phyloP scores from a whole-genome alignment of 2,329 filamentous ascomycete genomes.

The Alternaria viburni region DNA sequence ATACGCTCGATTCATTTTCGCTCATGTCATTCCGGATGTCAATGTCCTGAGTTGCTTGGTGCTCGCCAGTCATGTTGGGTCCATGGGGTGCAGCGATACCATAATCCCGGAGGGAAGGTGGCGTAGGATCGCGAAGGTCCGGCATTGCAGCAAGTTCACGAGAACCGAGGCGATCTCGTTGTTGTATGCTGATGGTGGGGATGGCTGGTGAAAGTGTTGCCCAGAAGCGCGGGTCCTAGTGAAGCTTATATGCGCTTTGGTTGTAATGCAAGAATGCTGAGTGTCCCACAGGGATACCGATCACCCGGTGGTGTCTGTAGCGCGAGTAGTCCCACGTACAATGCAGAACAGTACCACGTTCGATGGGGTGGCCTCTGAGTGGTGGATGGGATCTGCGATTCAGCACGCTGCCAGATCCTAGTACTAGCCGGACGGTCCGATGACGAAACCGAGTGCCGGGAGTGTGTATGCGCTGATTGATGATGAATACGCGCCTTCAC shows the following conservation, averaged over 20 bases:
- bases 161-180: neutral
- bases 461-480: neutral
- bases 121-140: conserved; percentile 27
- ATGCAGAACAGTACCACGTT: conserved; percentile 27
- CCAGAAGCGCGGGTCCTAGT: conserved; percentile 1
- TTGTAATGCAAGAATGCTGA: neutral
- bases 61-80: conserved; percentile 53
- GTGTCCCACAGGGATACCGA: neutral
- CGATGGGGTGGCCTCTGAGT: conserved; percentile 18
- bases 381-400: conserved; percentile 16
- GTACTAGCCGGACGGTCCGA: conserved; percentile 24
- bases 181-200: neutral
- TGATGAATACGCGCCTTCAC: neutral
- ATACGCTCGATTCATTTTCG: conserved; percentile 66
- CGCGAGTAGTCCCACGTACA: conserved; percentile 11
- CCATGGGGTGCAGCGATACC: conserved; percentile 57
- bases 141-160: conserved; percentile 24
- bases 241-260: conserved; percentile 19
- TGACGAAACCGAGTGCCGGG: conserved; percentile 3
- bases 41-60: conserved; percentile 51
- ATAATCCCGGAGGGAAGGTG: conserved; percentile 53
- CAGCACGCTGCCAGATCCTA: conserved; percentile 17
- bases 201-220: neutral
- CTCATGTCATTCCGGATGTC: conserved; percentile 58
- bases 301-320: neutral